phyloP scores from a whole-genome alignment of 495 filamentous ascomycete species.

The Talaromyces proteolyticus region DNA sequence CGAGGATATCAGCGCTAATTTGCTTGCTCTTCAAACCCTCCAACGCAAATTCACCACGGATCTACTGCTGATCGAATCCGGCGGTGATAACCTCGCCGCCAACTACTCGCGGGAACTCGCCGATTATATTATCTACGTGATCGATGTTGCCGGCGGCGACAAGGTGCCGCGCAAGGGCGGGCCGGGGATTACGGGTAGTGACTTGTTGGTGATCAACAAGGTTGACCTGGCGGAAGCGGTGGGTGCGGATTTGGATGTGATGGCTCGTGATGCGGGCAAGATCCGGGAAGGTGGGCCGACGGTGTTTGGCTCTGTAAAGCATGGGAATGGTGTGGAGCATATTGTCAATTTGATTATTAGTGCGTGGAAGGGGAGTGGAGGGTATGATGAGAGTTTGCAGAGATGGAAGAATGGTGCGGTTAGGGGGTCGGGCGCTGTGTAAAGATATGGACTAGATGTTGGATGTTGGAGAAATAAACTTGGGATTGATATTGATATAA shows the following conservation, averaged over 20 bases:
- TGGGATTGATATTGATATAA: too few species aligned
- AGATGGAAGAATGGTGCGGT: slow-evolving; percentile 47
- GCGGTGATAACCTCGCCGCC: slow-evolving; percentile 93
- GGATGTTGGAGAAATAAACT: neutral
- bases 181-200: slow-evolving; percentile 92
- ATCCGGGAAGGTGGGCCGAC: slow-evolving; percentile 96
- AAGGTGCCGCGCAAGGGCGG: slow-evolving; percentile 96
- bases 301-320: slow-evolving; percentile 96
- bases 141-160: slow-evolving; percentile 95
- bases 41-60: slow-evolving; percentile 68
- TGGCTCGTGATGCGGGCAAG: slow-evolving; percentile 91
- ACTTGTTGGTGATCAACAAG: slow-evolving; percentile 93
- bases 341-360: slow-evolving; percentile 86
- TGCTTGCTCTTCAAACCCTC: slow-evolving; percentile 83
- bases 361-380: slow-evolving; percentile 87
- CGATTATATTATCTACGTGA: slow-evolving; percentile 97
- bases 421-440: slow-evolving; percentile 34
- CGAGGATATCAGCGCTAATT: slow-evolving; percentile 92
- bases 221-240: slow-evolving; percentile 88
- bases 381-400: slow-evolving; percentile 50
- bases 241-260: slow-evolving; percentile 85
- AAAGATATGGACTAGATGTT: slow-evolving; percentile 21
- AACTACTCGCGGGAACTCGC: slow-evolving; percentile 93
- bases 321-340: slow-evolving; percentile 73
- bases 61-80: slow-evolving; percentile 85